Percentiles rank a stretch among this genome's conserved stretches.
Evolutionary conservation across 2,329 filamentous ascomycete genomes (phyloP).

Genomic region (Aspergillus thermomutatus): DNA sequence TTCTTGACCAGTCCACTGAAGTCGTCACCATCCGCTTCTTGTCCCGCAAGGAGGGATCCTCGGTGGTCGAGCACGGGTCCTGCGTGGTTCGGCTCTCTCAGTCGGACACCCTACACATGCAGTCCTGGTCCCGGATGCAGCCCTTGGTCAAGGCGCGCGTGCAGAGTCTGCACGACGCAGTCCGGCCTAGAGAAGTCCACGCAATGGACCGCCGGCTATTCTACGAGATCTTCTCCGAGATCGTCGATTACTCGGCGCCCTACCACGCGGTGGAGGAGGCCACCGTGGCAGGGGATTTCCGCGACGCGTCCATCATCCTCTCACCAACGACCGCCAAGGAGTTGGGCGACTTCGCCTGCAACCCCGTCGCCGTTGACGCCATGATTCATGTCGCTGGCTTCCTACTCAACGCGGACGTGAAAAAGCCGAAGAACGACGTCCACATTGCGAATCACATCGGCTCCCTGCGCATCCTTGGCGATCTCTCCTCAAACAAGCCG

Average conservation of each 20-base stretch:
- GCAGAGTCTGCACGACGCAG: background rate
- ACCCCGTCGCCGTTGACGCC: slow-evolving; percentile 18
- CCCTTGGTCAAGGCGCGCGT: slow-evolving; percentile 1
- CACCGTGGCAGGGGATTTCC: slow-evolving; percentile 16
- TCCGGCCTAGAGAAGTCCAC: slow-evolving; percentile 7
- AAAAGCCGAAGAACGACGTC: slow-evolving; percentile 3
- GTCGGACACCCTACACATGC: background rate
- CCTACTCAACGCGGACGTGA: slow-evolving; percentile 15
- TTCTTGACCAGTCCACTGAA: too few species aligned
- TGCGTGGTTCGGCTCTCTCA: background rate
- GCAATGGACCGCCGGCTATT: slow-evolving; percentile 14
- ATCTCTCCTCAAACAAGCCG: slow-evolving; percentile 15
- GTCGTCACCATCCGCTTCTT: too few species aligned
- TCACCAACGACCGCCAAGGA: slow-evolving; percentile 6
- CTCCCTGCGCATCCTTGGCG: slow-evolving; percentile 15
- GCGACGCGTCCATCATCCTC: slow-evolving; percentile 22
- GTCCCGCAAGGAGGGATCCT: background rate
- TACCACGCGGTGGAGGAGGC: slow-evolving; percentile 28
- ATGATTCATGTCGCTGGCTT: slow-evolving; percentile 25
- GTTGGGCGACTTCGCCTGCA: slow-evolving; percentile 14
- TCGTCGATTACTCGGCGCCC: slow-evolving; percentile 23
- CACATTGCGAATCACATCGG: slow-evolving; percentile 26
- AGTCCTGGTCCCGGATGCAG: background rate
- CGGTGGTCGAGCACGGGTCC: background rate
- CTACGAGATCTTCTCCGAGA: slow-evolving; percentile 26